Base-by-base conservation (phyloP, 2,329 filamentous ascomycete genomes). In the Beauveria brongniartii region DNA sequence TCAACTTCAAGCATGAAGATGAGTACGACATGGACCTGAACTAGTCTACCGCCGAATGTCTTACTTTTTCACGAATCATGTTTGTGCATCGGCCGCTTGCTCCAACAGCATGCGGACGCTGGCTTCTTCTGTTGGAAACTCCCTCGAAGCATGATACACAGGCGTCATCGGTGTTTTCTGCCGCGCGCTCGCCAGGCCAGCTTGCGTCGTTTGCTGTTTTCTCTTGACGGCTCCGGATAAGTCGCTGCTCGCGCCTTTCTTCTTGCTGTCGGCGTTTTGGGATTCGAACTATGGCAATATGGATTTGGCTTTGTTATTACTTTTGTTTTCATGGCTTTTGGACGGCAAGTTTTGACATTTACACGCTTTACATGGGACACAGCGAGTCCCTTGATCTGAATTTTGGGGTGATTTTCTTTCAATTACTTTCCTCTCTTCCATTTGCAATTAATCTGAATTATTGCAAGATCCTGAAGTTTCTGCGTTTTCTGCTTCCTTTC, bases 1-100 rank as follows among this genome's bases (percentile, higher is more conserved):
- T 90, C 69, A 87, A 88, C 71, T 91, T 97, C 77, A 96, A 96
- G 74, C 92, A 96, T 73, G 92, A 97, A 75, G 92, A 97, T 67
- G 92, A 96, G 75, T 96, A 90, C 70, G 86, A 85, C 70, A 95
- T 96, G 90, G 90, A 94, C 66, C 74, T 86, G 65, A 82, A 60
- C 51, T 60, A 50, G 34, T 16, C n/a, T 14, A 34, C 12, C 12
- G 22, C 14, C 26, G 12, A 16, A 6, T n/a, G 28, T 43, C 30
- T 30, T 8, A 10, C 37, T 52, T 22, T 24, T 60, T 34, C 54
- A 60, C 54, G 56, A 59, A 52, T 53, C 46, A 59, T 52, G 47
- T 40, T 22, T 53, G 40, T 76, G 61, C 75, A 78, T 67, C 77
- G 74, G 69, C 40, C 37, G n/a, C 53, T 34, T 40, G 10, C 30